Conservation (phyloP, 805 yeast species). For the Yarrowia bubula region DNA sequence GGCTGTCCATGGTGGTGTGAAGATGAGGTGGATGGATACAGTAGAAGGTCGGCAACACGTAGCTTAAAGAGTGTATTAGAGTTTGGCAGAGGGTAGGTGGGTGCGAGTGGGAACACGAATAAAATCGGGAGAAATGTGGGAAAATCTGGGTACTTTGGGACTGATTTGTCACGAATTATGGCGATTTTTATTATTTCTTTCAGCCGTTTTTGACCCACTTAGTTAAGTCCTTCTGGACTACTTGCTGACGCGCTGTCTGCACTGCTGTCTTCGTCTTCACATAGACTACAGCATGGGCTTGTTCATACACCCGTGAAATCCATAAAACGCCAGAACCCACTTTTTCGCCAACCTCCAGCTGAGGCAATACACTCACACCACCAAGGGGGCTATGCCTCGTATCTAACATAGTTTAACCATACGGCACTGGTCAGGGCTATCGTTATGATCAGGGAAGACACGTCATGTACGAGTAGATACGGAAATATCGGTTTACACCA, state of each 20-base stretch:
- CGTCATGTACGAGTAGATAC: too few species aligned
- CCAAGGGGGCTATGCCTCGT: constrained; percentile 18
- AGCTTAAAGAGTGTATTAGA: not conserved
- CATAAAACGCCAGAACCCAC: too few species aligned
- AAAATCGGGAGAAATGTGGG: too few species aligned
- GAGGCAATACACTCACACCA: too few species aligned
- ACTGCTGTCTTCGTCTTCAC: not conserved
- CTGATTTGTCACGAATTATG: too few species aligned
- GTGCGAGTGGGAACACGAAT: not conserved
- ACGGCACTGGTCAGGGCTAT: not conserved
- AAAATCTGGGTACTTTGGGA: too few species aligned
- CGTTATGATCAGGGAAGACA: too few species aligned
- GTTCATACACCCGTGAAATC: too few species aligned
- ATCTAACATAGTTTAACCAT: not conserved
- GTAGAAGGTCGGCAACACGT: not conserved
- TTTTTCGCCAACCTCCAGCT: too few species aligned
- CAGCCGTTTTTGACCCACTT: not conserved
- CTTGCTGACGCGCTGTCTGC: not conserved
- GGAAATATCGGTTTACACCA: too few species aligned
- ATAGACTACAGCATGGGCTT: too few species aligned
- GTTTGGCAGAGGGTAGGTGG: not conserved
- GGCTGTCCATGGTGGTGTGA: constrained; percentile 16
- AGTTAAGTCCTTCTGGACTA: not conserved
- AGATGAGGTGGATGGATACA: not conserved
- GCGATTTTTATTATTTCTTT: too few species aligned